Conservation (phyloP, 306 rosid genomes). For the Cucurbita pepo region DNA sequence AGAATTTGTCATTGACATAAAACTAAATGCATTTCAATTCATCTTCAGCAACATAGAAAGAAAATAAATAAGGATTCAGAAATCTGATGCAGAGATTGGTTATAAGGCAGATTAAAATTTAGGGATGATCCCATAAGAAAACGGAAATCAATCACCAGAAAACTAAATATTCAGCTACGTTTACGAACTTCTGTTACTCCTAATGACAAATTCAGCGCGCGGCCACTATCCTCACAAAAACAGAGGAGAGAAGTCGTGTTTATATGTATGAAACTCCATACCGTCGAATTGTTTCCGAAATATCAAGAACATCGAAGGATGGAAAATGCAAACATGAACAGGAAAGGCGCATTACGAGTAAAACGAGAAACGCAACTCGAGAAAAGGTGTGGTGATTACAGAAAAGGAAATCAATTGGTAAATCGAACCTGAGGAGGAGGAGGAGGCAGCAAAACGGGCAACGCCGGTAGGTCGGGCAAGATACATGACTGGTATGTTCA, state of each 20-base stretch:
- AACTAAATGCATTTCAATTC: neutral
- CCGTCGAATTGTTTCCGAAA: too few species aligned
- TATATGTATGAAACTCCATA: too few species aligned
- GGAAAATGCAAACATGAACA: neutral
- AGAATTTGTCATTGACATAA: neutral
- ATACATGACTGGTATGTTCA: neutral
- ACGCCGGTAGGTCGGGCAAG: neutral
- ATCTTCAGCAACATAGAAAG: neutral
- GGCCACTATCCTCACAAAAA: too few species aligned
- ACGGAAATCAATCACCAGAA: too few species aligned
- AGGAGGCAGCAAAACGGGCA: neutral
- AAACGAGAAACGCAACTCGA: neutral
- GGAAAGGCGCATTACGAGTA: neutral
- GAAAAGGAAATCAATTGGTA: neutral
- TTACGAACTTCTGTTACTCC: too few species aligned
- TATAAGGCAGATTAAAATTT: too few species aligned
- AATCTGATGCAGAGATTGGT: too few species aligned
- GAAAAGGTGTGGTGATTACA: neutral
- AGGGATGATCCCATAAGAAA: too few species aligned
- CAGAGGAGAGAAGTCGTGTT: too few species aligned
- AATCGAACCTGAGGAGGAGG: constrained; percentile 1
- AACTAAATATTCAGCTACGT: too few species aligned
- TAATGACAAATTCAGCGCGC: too few species aligned
- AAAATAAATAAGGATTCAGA: too few species aligned
- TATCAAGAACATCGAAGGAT: neutral